Evolutionary conservation across 345 rosid genomes (phyloP).

Genomic region (Mallotus nudiflorus): DNA sequence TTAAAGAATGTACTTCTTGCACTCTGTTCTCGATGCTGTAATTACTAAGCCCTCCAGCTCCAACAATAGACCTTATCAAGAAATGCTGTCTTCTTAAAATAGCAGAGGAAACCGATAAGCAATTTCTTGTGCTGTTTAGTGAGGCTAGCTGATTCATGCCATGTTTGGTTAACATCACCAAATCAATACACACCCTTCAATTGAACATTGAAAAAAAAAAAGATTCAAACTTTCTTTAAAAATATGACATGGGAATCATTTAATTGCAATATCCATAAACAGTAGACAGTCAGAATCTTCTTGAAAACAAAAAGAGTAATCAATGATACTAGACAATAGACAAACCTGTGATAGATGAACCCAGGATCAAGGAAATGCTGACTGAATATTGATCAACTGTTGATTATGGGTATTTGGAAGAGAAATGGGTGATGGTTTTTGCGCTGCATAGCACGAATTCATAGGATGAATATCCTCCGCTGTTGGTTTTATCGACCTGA

Average conservation of each 20-base stretch:
- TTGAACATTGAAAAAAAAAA: not conserved
- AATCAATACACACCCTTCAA: not conserved
- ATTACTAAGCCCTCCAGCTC: slow-evolving; percentile 33
- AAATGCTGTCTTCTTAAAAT: slow-evolving; percentile 68
- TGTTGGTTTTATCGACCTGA: not conserved
- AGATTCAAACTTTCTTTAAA: not conserved
- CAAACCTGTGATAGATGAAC: not conserved
- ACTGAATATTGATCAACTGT: not conserved
- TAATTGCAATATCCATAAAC: not conserved
- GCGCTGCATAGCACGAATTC: not conserved
- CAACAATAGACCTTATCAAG: slow-evolving; percentile 56
- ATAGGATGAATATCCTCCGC: not conserved
- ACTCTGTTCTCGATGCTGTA: slow-evolving; percentile 30
- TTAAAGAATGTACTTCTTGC: slow-evolving; percentile 38
- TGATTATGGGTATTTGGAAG: not conserved
- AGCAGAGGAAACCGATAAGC: slow-evolving; percentile 37
- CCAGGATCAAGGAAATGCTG: not conserved
- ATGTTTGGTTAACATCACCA: slow-evolving; percentile 46
- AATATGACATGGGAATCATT: not conserved
- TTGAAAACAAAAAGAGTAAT: not conserved
- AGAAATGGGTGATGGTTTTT: not conserved
- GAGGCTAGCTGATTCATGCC: slow-evolving; percentile 39
- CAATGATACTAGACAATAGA: too few species aligned
- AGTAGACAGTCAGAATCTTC: not conserved
- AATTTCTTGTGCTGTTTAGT: slow-evolving; percentile 15